phyloP scores from a whole-genome alignment of 1,284 basidiomycete species.

The Ustilago curta region DNA sequence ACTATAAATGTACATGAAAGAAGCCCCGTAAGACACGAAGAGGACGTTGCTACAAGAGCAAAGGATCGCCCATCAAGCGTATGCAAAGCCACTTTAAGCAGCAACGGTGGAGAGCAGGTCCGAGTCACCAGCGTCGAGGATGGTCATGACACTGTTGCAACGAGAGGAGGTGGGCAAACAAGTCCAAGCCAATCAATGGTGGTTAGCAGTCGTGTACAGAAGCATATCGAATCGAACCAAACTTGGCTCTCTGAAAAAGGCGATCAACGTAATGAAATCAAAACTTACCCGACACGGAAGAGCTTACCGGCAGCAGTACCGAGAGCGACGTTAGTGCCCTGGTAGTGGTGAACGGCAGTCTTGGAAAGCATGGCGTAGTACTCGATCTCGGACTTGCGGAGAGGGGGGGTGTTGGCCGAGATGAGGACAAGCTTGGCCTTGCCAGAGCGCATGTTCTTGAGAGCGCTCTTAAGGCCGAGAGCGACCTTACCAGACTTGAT shows the following conservation, averaged over 20 bases:
- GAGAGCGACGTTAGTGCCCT: conserved; percentile 95
- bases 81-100: conserved; percentile 50
- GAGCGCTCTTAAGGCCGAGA: conserved; percentile 73
- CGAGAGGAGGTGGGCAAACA: neutral
- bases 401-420: conserved; percentile 97
- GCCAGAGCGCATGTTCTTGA: conserved; percentile 98
- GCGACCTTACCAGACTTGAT: conserved; percentile 82
- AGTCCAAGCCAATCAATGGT: neutral
- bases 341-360: conserved; percentile 92
- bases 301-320: conserved; percentile 99
- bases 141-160: conserved; percentile 82
- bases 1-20: neutral
- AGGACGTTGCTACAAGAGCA: conserved; percentile 30
- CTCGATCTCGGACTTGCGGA: conserved; percentile 99
- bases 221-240: no score
- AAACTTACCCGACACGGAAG: conserved; percentile 93
- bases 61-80: conserved; percentile 23
- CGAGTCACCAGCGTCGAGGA: conserved; percentile 96
- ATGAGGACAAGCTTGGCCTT: conserved; percentile 99
- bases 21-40: conserved; percentile 19
- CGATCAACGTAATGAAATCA: neutral
- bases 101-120: conserved; percentile 76
- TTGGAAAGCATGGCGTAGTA: conserved; percentile 99
- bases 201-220: conserved; percentile 9
- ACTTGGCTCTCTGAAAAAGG: neutral